Base-by-base conservation (phyloP, 495 filamentous ascomycete species). In the Jackrogersella multiformis region DNA sequence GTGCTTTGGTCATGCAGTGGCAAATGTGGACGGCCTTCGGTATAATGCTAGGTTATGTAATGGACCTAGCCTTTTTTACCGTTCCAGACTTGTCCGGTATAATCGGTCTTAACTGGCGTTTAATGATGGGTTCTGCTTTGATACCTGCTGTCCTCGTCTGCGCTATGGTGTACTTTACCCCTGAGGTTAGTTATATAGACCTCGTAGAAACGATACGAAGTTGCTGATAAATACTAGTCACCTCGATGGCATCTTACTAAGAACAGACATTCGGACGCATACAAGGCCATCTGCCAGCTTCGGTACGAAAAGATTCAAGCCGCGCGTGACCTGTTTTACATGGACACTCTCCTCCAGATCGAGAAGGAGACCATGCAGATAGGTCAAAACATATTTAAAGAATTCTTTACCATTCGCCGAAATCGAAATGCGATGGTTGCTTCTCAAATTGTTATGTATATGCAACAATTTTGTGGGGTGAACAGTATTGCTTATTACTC, bases 11-110 rank as follows among this genome's bases (percentile, higher is more conserved):
- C 6, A 81, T 80, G 78, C 86, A 90, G 72, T 94, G 92, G 92
- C 92, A 94, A 74, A 88, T 92, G 86, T 93, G 89, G 88, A 93
- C 90, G 1, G 92, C 92, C 1, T 93, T 93, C 63, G 92, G 91
- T 1, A 92, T 93, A 71, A 89, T 93, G 85, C 58, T 93, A 13
- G 92, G 91, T 12, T 92, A 90, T 70, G 84, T 85, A 1, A 85
- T 88, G 12, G 90, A 90, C 73, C 76, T 96, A 16, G 89, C 86
- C 16, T 92, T 96, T 74, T 90, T 86, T 68, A 70, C 85, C 26
- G 87, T 92, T 7, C 73, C 79, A 4, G 79, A 87, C 71, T 63
- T 68, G 28, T 74, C 80, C 20, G 79, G 83, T n/a, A 84, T 88
- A 21, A 78, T 83, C 13, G 88, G 87, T 8, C 78, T 93, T 2